A percentile compares a stretch with the other conserved stretches of the same genome.
Conservation (phyloP, 768 basidiomycete genomes). For the Albatrellus ellisii region DNA sequence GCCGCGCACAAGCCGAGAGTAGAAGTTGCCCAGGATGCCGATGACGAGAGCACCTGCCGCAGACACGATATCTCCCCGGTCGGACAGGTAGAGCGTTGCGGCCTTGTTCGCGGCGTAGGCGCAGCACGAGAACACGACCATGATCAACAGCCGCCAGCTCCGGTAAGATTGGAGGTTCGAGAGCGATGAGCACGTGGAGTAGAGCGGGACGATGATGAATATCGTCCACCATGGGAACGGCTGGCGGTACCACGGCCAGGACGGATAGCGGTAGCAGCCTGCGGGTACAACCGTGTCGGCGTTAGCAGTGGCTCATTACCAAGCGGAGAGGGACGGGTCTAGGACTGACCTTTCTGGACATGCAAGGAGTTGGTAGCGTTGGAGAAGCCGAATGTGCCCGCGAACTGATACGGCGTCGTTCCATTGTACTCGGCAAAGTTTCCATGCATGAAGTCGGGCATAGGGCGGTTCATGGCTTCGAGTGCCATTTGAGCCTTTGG, state of each 20-base stretch:
- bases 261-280: conserved; percentile 67
- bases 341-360: conserved; percentile 18
- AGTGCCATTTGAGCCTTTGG: conserved; percentile 32
- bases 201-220: conserved; percentile 63
- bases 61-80: conserved; percentile 60
- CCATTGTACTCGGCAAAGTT: conserved; percentile 29
- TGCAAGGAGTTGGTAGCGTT: conserved; percentile 17
- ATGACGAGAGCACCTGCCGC: conserved; percentile 69
- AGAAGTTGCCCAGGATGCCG: conserved; percentile 71
- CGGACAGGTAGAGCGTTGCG: conserved; percentile 46
- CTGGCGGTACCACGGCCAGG: conserved; percentile 69
- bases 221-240: conserved; percentile 75
- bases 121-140: conserved; percentile 69
- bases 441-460: conserved; percentile 32
- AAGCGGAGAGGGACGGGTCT: not conserved
- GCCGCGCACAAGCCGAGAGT: conserved; percentile 60
- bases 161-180: conserved; percentile 63
- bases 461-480: conserved; percentile 19
- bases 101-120: conserved; percentile 61
- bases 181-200: conserved; percentile 61
- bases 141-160: conserved; percentile 59
- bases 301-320: too few species aligned
- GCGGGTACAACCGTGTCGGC: conserved; percentile 1
- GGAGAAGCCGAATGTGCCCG: conserved; percentile 19
- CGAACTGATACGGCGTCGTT: conserved; percentile 14